phyloP scores from a whole-genome alignment of 805 yeast species.

The Saccharomycopsis babjevae region DNA sequence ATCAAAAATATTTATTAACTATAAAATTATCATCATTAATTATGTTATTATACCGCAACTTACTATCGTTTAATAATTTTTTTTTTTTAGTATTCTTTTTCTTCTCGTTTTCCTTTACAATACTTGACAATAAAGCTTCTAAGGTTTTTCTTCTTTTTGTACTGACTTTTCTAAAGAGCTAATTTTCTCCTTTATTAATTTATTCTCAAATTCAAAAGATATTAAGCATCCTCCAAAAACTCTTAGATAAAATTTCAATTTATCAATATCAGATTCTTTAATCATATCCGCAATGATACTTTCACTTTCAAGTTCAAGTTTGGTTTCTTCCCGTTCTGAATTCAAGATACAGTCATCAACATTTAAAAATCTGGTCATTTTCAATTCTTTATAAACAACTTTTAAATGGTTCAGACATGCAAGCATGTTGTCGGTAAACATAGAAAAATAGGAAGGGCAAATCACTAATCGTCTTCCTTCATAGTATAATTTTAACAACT shows the following conservation, averaged over 20 bases:
- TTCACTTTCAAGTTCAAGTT: slow-evolving; percentile 14
- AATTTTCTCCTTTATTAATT: neutral
- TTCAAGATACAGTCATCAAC: slow-evolving; percentile 18
- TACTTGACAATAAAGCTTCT: too few species aligned
- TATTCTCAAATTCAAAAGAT: neutral
- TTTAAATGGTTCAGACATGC: slow-evolving; percentile 10
- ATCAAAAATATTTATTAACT: too few species aligned
- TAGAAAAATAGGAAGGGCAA: slow-evolving; percentile 27
- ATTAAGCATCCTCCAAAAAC: slow-evolving; percentile 32
- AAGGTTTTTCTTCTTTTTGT: neutral
- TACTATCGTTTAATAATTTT: too few species aligned
- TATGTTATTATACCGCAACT: too few species aligned
- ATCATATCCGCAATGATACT: slow-evolving; percentile 15
- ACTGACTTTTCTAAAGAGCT: neutral
- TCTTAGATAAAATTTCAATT: slow-evolving; percentile 34
- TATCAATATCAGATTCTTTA: slow-evolving; percentile 21
- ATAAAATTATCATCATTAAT: too few species aligned
- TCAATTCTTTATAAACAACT: slow-evolving; percentile 20
- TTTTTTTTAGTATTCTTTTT: too few species aligned
- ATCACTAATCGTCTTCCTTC: slow-evolving; percentile 25
- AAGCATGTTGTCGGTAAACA: slow-evolving; percentile 19
- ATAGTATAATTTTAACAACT: slow-evolving; percentile 23
- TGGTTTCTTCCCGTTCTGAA: slow-evolving; percentile 21
- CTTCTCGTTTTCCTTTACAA: too few species aligned
- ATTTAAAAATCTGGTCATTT: slow-evolving; percentile 14